Evolutionary conservation across 495 filamentous ascomycete genomes (phyloP), one percentile per base, ranked within the genome.

Genomic region (Aspergillus indologenus): DNA sequence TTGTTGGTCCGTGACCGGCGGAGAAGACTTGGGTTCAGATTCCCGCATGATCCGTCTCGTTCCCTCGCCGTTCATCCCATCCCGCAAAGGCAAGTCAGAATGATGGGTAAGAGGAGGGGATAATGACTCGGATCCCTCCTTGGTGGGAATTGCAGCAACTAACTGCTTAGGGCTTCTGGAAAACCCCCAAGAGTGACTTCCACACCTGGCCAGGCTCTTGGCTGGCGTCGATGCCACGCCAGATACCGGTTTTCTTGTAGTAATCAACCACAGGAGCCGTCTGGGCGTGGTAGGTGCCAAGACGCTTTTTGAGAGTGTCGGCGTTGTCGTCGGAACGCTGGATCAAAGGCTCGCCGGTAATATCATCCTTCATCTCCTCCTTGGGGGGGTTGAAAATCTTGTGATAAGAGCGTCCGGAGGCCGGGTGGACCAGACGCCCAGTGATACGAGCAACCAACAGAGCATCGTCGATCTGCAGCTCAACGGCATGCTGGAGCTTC

Each of bases 331-430:
- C 94, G 56, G 86, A 90, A 62, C 94, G 88, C 79, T 98, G 94
- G 71, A 98, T 90, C 63, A 99, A 77, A 29, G 93, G 94, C 81
- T 99, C 94, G 69, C 94, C 95, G 17, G 95, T 97, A 57, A 98
- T 70, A 69, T 99, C 94, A 77, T 99, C 94, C 72, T 84, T 96
- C 95, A 98, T 98, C 58, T 82, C 56, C 59, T 83, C 75, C 83
- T 96, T 95, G 62, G 94, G 94, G n/a, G 94, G 95, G 85, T 96
- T 97, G 87, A 99, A 99, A 69, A 90, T 87, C 75, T 87, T 90
- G 84, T 99, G 94, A 81, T 99, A 99, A 56, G 90, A 90, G 65
- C 94, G 91, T 57, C 94, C 94, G 61, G 91, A 95, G 26, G 92
- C 91, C 31, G 92, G 93, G 82, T 99, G 95, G 65, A 99, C 78